A percentile compares a stretch with the other conserved stretches of the same genome.
phyloP scores from a whole-genome alignment of 495 filamentous ascomycete species.

The Penicillium silybi region DNA sequence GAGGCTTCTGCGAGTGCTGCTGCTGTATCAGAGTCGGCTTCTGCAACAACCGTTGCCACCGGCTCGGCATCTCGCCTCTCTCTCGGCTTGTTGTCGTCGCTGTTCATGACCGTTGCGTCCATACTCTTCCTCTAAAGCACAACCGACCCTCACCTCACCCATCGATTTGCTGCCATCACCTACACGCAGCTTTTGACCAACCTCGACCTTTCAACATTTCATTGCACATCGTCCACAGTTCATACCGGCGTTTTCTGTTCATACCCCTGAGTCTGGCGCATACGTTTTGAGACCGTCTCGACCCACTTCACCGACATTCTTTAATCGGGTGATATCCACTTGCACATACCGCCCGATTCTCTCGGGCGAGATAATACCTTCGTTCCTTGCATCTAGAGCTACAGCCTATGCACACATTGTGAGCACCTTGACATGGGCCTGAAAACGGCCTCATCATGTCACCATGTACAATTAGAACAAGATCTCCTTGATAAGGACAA shows the following conservation, averaged over 20 bases:
- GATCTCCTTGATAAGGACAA: not conserved
- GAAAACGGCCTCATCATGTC: not conserved
- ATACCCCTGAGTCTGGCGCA: not conserved
- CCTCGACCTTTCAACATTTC: not conserved
- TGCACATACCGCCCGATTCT: constrained; percentile 1
- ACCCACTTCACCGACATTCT: not conserved
- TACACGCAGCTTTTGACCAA: not conserved
- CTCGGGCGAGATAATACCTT: not conserved
- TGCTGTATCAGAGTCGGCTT: not conserved
- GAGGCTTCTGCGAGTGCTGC: constrained; percentile 1
- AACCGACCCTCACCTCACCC: not conserved
- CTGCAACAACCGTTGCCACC: constrained; percentile 2
- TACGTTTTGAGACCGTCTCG: not conserved
- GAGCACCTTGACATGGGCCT: not conserved
- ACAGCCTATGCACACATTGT: constrained; percentile 11
- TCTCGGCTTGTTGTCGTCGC: constrained; percentile 10
- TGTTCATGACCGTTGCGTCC: constrained; percentile 6
- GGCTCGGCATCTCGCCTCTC: constrained; percentile 9
- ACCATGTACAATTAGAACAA: not conserved
- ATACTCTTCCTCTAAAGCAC: constrained; percentile 11
- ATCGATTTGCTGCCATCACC: not conserved
- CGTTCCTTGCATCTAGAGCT: constrained; percentile 5
- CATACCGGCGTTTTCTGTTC: constrained; percentile 3
- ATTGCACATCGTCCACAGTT: not conserved
- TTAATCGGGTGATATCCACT: constrained; percentile 1